These are phyloP conservation scores for Penicillium sp. DNA, from an alignment of 2,329 filamentous ascomycete species.

Conservation along the genomic window DNA sequence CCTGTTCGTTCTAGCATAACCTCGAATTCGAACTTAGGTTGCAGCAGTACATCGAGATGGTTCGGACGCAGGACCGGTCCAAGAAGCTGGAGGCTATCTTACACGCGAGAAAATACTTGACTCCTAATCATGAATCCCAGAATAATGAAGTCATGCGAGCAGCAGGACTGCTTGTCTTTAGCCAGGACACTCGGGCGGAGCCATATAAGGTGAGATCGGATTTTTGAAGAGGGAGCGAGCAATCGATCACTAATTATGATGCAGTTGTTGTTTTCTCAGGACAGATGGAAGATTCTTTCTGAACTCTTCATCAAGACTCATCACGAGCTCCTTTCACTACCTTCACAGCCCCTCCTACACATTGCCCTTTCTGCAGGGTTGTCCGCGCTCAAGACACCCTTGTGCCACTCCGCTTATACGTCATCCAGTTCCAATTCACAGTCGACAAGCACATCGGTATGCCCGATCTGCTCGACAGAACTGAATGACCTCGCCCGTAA, in stretches of 20 bases:
- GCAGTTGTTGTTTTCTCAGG: slow-evolving; percentile 69
- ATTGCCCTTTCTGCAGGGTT: slow-evolving; percentile 88
- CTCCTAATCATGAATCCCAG: slow-evolving; percentile 68
- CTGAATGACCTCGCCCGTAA: slow-evolving; percentile 85
- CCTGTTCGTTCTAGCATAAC: slow-evolving; percentile 59
- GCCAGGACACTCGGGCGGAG: slow-evolving; percentile 59
- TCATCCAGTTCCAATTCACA: slow-evolving; percentile 55
- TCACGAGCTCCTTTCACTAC: slow-evolving; percentile 80
- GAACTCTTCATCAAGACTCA: slow-evolving; percentile 82
- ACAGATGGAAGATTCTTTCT: slow-evolving; percentile 75
- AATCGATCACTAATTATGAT: background rate
- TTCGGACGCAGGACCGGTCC: slow-evolving; percentile 64
- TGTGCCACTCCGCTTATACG: slow-evolving; percentile 73
- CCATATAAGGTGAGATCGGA: slow-evolving; percentile 57
- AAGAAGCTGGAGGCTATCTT: slow-evolving; percentile 75
- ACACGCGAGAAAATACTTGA: slow-evolving; percentile 81
- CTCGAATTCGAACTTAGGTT: slow-evolving; percentile 91
- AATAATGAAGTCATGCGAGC: slow-evolving; percentile 69
- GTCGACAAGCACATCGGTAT: slow-evolving; percentile 71
- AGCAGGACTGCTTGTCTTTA: slow-evolving; percentile 77
- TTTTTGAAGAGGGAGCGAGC: background rate
- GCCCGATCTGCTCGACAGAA: slow-evolving; percentile 94
- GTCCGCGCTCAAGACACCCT: slow-evolving; percentile 91
- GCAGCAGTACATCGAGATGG: slow-evolving; percentile 92
- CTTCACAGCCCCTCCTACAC: slow-evolving; percentile 80